Percentiles rank a stretch among this genome's conserved stretches.
Evolutionary conservation across 352 stramenopile species (phyloP).

Genomic region (Chrysophaeum taylorii): DNA sequence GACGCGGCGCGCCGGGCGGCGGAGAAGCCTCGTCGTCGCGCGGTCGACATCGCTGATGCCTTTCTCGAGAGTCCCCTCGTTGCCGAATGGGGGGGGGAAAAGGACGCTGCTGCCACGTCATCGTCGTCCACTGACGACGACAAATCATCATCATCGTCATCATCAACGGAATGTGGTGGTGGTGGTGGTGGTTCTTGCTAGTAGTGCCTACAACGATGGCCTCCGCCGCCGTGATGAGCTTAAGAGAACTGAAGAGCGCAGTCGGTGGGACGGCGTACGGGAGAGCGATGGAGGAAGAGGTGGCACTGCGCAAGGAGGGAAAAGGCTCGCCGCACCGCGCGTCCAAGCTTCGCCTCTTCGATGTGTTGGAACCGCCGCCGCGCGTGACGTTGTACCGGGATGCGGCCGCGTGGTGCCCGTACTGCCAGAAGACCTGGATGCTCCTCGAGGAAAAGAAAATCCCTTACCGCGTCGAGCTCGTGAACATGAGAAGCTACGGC

Average conservation of each 20-base stretch:
- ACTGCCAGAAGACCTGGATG: constrained; percentile 45
- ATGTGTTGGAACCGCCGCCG: constrained; percentile 33
- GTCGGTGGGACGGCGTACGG: too few relatives aligned
- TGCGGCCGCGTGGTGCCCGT: constrained; percentile 30
- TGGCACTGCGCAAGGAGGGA: constrained; percentile 33
- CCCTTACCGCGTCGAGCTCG: constrained; percentile 61
- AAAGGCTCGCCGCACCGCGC: constrained; percentile 55
- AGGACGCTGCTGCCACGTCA: too few relatives aligned
- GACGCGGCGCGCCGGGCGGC: too few relatives aligned
- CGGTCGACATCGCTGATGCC: not conserved
- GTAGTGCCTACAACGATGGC: too few relatives aligned
- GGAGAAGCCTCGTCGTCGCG: too few relatives aligned
- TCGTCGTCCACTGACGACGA: too few relatives aligned
- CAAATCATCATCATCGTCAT: too few relatives aligned
- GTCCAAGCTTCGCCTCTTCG: constrained; percentile 58
- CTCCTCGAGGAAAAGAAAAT: constrained; percentile 68
- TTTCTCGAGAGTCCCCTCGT: not conserved
- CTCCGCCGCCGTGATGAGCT: too few relatives aligned
- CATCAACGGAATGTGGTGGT: too few relatives aligned
- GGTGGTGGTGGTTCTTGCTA: too few relatives aligned
- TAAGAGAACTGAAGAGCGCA: too few relatives aligned
- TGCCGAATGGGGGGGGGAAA: not conserved
- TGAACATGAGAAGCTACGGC: constrained; percentile 66
- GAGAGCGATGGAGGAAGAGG: constrained; percentile 40
- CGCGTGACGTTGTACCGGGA: constrained; percentile 54